A percentile compares a stretch with the other conserved stretches of the same genome.
Evolutionary conservation across 108 stramenopile species (phyloP).

Genomic region (Nitzschia sp.): DNA sequence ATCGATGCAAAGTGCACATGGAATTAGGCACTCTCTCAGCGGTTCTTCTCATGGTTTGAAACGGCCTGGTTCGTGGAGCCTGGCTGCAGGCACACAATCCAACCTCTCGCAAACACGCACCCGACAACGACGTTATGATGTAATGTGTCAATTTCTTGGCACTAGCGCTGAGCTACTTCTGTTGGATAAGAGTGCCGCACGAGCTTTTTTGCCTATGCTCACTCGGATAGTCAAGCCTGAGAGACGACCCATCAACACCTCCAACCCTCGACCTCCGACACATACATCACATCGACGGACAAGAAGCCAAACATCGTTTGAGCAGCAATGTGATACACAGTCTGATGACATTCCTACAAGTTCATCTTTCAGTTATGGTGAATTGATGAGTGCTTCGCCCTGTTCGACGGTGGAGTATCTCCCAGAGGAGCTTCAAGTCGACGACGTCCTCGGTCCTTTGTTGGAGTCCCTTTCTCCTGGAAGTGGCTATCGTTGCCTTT

Average conservation of each 20-base stretch:
- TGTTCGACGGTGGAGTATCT: slow-evolving; percentile 1
- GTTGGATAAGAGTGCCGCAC: slow-evolving; percentile 62
- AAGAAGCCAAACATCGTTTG: slow-evolving; percentile 1
- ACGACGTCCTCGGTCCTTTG: slow-evolving; percentile 70
- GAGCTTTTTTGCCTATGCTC: slow-evolving; percentile 77
- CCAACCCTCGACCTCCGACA: neutral
- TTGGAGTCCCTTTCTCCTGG: slow-evolving; percentile 77
- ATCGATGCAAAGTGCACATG: no score
- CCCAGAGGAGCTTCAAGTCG: slow-evolving; percentile 36
- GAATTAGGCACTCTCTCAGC: no score
- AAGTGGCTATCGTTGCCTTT: slow-evolving; percentile 73
- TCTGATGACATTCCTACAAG: neutral
- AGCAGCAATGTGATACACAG: neutral
- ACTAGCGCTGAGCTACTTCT: slow-evolving; percentile 58
- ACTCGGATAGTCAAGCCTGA: slow-evolving; percentile 49
- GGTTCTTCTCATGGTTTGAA: no score
- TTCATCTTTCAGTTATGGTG: slow-evolving; percentile 6
- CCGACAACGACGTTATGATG: slow-evolving; percentile 62
- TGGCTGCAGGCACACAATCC: neutral
- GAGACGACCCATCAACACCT: neutral
- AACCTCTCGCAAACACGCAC: slow-evolving; percentile 28
- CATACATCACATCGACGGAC: slow-evolving; percentile 1
- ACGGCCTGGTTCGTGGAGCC: no score
- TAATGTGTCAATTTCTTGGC: slow-evolving; percentile 58
- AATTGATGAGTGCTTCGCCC: neutral